Evolutionary conservation across 2,329 filamentous ascomycete genomes (phyloP).

Genomic region (Fusarium phyllophilum): DNA sequence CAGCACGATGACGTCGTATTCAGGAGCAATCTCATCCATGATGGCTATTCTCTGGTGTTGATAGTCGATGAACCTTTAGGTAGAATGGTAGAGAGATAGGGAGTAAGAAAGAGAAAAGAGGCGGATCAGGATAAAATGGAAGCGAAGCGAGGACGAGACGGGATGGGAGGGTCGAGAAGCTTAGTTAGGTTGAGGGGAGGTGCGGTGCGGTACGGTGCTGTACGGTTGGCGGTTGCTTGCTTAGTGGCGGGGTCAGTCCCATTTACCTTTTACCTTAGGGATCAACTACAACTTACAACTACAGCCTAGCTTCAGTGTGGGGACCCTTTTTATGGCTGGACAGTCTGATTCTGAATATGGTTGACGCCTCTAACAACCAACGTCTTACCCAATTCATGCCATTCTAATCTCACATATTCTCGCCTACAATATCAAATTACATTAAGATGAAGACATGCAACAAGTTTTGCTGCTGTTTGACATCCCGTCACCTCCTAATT

Average conservation of each 20-base stretch:
- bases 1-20: constrained; percentile 98
- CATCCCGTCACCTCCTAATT: constrained; percentile 4
- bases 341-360: neutral
- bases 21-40: constrained; percentile 98
- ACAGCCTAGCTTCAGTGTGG: constrained; percentile 33
- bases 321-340: constrained; percentile 19
- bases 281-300: constrained; percentile 29
- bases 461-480: neutral
- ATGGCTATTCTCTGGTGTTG: constrained; percentile 27
- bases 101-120: constrained; percentile 18
- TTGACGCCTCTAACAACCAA: constrained; percentile 18
- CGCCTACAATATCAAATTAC: constrained; percentile 20
- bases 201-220: neutral
- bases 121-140: constrained; percentile 35
- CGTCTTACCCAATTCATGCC: constrained; percentile 31
- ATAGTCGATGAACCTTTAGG: constrained; percentile 5
- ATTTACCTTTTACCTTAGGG: constrained; percentile 45
- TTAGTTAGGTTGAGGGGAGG: constrained; percentile 33
- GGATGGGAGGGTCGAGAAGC: constrained; percentile 32
- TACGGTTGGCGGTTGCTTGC: constrained; percentile 32
- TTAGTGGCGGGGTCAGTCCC: constrained; percentile 43
- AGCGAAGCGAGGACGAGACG: constrained; percentile 4
- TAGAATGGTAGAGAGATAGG: constrained; percentile 7
- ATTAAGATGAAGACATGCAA: constrained; percentile 6
- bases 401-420: constrained; percentile 24